Evolutionary conservation across 2,329 filamentous ascomycete species (phyloP).

Genomic region (Trichophyton verrucosum): DNA sequence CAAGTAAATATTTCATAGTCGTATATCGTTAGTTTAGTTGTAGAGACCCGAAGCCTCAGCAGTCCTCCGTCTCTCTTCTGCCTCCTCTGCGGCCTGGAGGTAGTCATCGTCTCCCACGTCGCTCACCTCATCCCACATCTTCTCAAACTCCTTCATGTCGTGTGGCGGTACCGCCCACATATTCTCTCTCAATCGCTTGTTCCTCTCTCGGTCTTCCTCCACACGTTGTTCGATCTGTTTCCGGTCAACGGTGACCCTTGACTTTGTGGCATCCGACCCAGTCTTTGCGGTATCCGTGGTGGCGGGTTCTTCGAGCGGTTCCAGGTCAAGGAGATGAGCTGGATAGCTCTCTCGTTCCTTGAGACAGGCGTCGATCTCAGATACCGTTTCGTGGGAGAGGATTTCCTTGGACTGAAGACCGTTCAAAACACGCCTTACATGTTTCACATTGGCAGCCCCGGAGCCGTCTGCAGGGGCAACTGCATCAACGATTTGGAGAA

Average conservation of each 20-base stretch:
- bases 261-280: slow-evolving; percentile 17
- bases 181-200: slow-evolving; percentile 80
- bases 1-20: not conserved
- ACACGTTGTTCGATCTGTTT: slow-evolving; percentile 89
- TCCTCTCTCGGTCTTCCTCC: slow-evolving; percentile 88
- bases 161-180: slow-evolving; percentile 76
- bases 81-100: slow-evolving; percentile 62
- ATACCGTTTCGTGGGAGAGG: slow-evolving; percentile 60
- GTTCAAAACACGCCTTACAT: slow-evolving; percentile 68
- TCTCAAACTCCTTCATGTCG: slow-evolving; percentile 59
- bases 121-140: slow-evolving; percentile 76
- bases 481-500: slow-evolving; percentile 78
- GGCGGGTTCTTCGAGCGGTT: slow-evolving; percentile 20
- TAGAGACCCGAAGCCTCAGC: slow-evolving; percentile 23
- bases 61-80: slow-evolving; percentile 40
- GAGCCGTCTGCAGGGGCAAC: slow-evolving; percentile 79
- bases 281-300: slow-evolving; percentile 16
- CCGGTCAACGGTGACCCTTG: slow-evolving; percentile 55
- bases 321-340: slow-evolving; percentile 43
- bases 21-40: not conserved
- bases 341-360: slow-evolving; percentile 60
- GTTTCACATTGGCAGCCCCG: slow-evolving; percentile 85
- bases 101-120: slow-evolving; percentile 82
- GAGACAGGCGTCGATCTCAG: slow-evolving; percentile 70
- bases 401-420: slow-evolving; percentile 59